Evolutionary conservation across 2,329 filamentous ascomycete genomes (phyloP), one percentile per base, ranked within the genome.

Genomic region (Tolypocladium amazonense): DNA sequence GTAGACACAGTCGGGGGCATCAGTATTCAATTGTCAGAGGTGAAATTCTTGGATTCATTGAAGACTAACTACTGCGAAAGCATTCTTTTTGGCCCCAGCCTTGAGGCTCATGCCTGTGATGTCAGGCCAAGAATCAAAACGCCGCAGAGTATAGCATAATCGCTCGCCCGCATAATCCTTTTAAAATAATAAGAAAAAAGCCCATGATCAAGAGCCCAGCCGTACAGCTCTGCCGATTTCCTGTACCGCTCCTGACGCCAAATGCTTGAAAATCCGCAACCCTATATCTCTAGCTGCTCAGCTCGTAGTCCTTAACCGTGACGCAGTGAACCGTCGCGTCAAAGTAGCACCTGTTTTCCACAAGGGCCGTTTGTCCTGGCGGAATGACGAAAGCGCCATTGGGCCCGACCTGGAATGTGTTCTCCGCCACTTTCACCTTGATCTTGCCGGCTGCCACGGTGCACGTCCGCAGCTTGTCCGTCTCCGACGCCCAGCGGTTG

Each of bases 321-420:
- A 72, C 74, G 57, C 77, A 73, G 59, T 79, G 76, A 47, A 81
- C 61, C 23, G 74, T 70, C 0, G 76, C 73, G 59, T 81, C 76
- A 3, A 73, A 50, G 60, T 82, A 81, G 0, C 76, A 65, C 38
- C 70, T 67, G 61, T 82, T 82, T 60, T 73, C 68, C 5, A 76
- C 72, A 23, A 66, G 68, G 62, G 76, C 79, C 1, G 59, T 58
- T 57, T 67, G 68, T 0, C 76, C 75, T 0, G 76, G 72, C 27
- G 67, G 69, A 43, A 82, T 69, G 56, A 72, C 70, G 62, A 81
- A 78, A 64, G 77, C 69, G 33, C 80, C 77, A 57, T 77, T 72
- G 1, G 72, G 70, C 0, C 80, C 80, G 3, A 81, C 65, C 0
- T 66, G 62, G 47, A 80, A 76, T 5, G 71, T 66, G n/a, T 71